Evolutionary conservation across 1,139 yeast genomes (phyloP).

Genomic region (Yamadazyma diospyri): DNA sequence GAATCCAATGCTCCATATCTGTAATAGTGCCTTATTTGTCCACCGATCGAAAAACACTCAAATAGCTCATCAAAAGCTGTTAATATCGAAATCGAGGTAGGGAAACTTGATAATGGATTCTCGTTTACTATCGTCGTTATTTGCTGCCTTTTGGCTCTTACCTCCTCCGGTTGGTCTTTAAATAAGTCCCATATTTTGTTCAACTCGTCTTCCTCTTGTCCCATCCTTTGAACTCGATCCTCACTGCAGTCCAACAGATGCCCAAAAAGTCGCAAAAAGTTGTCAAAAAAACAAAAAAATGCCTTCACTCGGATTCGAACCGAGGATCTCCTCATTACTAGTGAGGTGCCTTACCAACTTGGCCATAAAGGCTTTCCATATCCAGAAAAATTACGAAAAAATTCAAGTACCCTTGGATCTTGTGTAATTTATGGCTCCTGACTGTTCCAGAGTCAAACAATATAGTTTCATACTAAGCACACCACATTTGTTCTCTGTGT

Average conservation of each 20-base stretch:
- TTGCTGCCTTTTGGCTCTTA: slow-evolving; percentile 29
- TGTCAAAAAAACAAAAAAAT: slow-evolving; percentile 23
- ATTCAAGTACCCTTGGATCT: too few relatives aligned
- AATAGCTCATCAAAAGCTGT: slow-evolving; percentile 86
- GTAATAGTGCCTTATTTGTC: slow-evolving; percentile 78
- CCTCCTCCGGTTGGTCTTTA: slow-evolving; percentile 33
- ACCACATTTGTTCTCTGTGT: too few relatives aligned
- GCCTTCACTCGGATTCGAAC: slow-evolving; percentile 83
- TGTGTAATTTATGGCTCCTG: too few relatives aligned
- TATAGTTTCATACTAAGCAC: too few relatives aligned
- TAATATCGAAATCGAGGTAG: slow-evolving; percentile 39
- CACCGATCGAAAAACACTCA: slow-evolving; percentile 85
- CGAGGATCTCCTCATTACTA: slow-evolving; percentile 87
- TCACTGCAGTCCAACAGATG: too few relatives aligned
- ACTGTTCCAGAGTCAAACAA: too few relatives aligned
- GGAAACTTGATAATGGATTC: slow-evolving; percentile 30
- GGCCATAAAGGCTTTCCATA: slow-evolving; percentile 60
- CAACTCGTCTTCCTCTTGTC: slow-evolving; percentile 25
- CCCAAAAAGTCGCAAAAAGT: too few relatives aligned
- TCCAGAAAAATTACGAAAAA: too few relatives aligned
- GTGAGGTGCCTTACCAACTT: slow-evolving; percentile 91
- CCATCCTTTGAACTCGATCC: slow-evolving; percentile 5
- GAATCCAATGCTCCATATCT: slow-evolving; percentile 73
- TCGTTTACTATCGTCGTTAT: slow-evolving; percentile 26
- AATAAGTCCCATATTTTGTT: slow-evolving; percentile 33